Evolutionary conservation across 495 filamentous ascomycete species (phyloP), one percentile per base, ranked within the genome.

Genomic region (Trichoderma asperelloides): DNA sequence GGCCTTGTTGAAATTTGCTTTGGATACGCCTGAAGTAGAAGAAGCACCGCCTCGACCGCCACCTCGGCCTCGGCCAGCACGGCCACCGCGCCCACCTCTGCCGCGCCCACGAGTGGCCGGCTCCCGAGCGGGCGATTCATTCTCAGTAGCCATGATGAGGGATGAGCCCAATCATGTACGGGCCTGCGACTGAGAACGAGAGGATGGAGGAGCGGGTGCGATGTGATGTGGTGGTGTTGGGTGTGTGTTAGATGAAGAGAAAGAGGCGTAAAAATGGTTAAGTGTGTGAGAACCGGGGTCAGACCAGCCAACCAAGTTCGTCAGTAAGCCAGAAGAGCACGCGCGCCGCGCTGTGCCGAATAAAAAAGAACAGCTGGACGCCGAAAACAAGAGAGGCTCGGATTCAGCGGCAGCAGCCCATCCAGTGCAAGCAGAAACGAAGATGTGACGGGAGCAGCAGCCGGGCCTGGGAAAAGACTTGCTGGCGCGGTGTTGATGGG

Each of bases 1-100:
- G 13, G 71, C 64, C 66, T 75, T 78, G 67, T 72, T 75, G 11
- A 74, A 67, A 2, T 73, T 66, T 2, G 73, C 64, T 68, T 79
- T 81, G 65, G 74, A 65, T 47, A 73, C 70, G 67, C 71, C 77
- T 18, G 55, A 18, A 45, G 72, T 68, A 40, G 65, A 73, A 13
- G 21, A 23, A n/a, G 41, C 28, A n/a, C 40, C 41, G 63, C 67
- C 64, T 66, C 68, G 47, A 49, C 45, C 70, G 65, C 72, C 71
- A 27, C 74, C 76, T 62, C 74, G 67, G 64, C 75, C 76, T 63
- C 71, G 66, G 18, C 70, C 71, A 60, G 55, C 55, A 65, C 74
- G 64, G 21, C 64, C 64, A 40, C 62, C 62, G 43, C 64, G 64
- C 55, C 55, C 64, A 28, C 66, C 55, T 47, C 66, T 25, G 33